A percentile compares a stretch with the other conserved stretches of the same genome.
Evolutionary conservation across 306 rosid genomes (phyloP).

Genomic region (Medicago lupulina): DNA sequence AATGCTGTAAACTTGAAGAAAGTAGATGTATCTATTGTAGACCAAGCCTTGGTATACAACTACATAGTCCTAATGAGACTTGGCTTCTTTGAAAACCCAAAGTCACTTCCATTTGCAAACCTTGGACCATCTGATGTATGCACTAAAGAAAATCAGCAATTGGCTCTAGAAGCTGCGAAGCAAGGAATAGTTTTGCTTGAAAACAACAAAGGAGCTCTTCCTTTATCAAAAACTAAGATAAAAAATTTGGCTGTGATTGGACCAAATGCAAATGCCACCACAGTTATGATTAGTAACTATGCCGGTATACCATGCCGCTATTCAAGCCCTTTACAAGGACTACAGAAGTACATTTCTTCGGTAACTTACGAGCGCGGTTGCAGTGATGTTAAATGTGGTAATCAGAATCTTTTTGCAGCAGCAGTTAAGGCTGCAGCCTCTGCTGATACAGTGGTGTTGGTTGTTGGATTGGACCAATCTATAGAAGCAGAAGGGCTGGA

Average conservation of each 20-base stretch:
- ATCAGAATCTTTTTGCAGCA: conserved; percentile 57
- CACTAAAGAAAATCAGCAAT: conserved; percentile 51
- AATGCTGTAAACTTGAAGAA: conserved; percentile 65
- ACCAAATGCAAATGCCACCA: conserved; percentile 77
- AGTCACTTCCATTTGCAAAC: conserved; percentile 57
- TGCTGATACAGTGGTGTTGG: conserved; percentile 62
- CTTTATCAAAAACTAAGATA: conserved; percentile 46
- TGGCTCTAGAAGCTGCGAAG: conserved; percentile 76
- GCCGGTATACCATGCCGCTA: conserved; percentile 65
- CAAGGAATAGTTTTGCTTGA: conserved; percentile 78
- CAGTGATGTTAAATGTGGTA: conserved; percentile 53
- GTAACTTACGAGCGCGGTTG: conserved; percentile 64
- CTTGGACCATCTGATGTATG: conserved; percentile 78
- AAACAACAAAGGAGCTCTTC: conserved; percentile 62
- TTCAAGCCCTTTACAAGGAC: conserved; percentile 71
- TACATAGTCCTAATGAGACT: conserved; percentile 81
- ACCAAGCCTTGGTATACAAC: conserved; percentile 73
- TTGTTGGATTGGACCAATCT: conserved; percentile 74
- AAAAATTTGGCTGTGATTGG: conserved; percentile 61
- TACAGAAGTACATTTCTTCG: conserved; percentile 54
- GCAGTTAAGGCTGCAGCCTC: conserved; percentile 57
- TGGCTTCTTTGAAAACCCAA: conserved; percentile 76
- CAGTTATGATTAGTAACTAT: conserved; percentile 74
- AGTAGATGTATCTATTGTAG: conserved; percentile 61
- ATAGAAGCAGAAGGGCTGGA: conserved; percentile 81